These are phyloP conservation scores for Venturia effusa DNA, from an alignment of 2,329 filamentous ascomycete species.

Conservation along the genomic window DNA sequence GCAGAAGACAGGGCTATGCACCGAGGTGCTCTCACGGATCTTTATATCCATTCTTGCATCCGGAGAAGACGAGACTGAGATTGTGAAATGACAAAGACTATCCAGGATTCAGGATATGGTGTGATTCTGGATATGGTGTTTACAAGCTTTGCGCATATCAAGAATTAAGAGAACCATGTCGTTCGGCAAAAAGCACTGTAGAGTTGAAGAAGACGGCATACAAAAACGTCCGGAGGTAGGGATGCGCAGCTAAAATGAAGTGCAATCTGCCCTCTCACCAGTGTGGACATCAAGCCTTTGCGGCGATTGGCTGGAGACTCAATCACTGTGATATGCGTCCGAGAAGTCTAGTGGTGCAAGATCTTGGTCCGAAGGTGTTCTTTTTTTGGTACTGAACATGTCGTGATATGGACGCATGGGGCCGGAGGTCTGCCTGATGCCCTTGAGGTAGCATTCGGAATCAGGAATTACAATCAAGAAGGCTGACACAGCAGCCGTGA, in stretches of 20 bases:
- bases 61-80: neutral
- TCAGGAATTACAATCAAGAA: neutral
- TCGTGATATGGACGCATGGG: neutral
- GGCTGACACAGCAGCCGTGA: neutral
- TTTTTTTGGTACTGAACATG: neutral
- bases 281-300: neutral
- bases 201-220: neutral
- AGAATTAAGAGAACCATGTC: neutral
- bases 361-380: neutral
- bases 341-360: neutral
- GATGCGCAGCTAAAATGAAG: neutral
- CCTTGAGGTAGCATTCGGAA: neutral
- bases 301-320: neutral
- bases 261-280: neutral
- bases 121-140: neutral
- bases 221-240: neutral
- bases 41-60: neutral
- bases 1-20: no score
- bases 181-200: neutral
- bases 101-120: neutral
- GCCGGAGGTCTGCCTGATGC: neutral
- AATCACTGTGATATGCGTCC: neutral
- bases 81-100: neutral
- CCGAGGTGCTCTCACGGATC: neutral
- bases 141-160: neutral